Evolutionary conservation across 202 grass and related monocot species (phyloP).

Genomic region (Saccharum hybrid): DNA sequence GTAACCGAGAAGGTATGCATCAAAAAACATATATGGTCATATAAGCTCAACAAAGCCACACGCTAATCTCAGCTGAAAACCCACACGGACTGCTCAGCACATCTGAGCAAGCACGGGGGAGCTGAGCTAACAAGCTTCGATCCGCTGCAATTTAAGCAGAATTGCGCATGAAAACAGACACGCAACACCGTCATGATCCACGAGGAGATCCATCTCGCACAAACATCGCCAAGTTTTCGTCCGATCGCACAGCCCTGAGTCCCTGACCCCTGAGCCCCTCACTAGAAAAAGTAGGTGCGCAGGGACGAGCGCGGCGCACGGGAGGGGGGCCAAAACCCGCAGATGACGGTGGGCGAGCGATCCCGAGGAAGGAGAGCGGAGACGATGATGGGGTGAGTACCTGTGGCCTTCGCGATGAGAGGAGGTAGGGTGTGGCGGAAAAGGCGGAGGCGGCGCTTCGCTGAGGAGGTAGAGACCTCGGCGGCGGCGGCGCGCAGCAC

Average conservation of each 20-base stretch:
- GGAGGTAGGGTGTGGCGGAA: conserved; percentile 68
- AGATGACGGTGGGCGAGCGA: neutral
- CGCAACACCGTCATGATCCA: no score
- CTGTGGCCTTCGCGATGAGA: conserved; percentile 53
- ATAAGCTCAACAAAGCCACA: neutral
- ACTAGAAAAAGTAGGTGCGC: neutral
- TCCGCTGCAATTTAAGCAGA: conserved; percentile 12
- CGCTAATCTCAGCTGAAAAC: conserved; percentile 15
- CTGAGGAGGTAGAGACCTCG: conserved; percentile 77
- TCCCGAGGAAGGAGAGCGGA: neutral
- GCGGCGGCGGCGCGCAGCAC: conserved; percentile 63
- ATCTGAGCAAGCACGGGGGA: conserved; percentile 5
- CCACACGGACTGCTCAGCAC: neutral
- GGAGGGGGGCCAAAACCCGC: neutral
- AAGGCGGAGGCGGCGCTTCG: conserved; percentile 72
- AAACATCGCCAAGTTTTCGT: conserved; percentile 10
- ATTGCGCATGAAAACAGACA: conserved; percentile 16
- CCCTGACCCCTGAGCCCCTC: neutral
- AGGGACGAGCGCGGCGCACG: neutral
- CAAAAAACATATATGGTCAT: neutral
- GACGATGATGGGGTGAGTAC: conserved; percentile 13
- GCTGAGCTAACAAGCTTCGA: conserved; percentile 36
- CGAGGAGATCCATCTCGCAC: conserved; percentile 23
- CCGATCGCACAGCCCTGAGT: conserved; percentile 36
- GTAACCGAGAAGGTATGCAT: neutral